A percentile compares a stretch with the other conserved stretches of the same genome.
These are phyloP conservation scores for Clonostachys solani DNA, from an alignment of 2,329 filamentous ascomycete genomes.

Conservation along the genomic window DNA sequence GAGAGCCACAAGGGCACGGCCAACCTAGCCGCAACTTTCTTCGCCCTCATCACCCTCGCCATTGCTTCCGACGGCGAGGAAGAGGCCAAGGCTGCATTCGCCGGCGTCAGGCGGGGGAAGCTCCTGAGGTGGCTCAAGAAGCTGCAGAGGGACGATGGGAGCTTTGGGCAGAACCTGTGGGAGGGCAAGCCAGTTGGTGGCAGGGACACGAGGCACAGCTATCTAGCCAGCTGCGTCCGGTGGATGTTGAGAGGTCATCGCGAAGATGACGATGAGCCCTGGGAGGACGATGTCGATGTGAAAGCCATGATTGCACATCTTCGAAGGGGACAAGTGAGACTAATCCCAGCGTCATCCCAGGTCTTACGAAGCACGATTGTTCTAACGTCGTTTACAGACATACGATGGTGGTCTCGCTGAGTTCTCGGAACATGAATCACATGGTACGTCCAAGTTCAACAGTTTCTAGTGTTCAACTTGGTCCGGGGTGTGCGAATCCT, in stretches of 20 bases:
- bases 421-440: slow-evolving; percentile 74
- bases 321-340: slow-evolving; percentile 48
- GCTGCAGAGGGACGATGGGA: slow-evolving; percentile 80
- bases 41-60: slow-evolving; percentile 74
- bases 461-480: too few relatives aligned
- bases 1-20: slow-evolving; percentile 39
- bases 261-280: slow-evolving; percentile 42
- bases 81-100: slow-evolving; percentile 40
- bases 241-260: slow-evolving; percentile 71
- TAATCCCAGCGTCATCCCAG: neutral
- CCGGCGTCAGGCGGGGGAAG: slow-evolving; percentile 60
- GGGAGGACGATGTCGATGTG: slow-evolving; percentile 70
- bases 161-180: slow-evolving; percentile 80
- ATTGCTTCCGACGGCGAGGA: slow-evolving; percentile 35
- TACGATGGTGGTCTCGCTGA: slow-evolving; percentile 86
- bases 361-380: too few relatives aligned
- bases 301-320: slow-evolving; percentile 68
- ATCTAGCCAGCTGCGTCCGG: slow-evolving; percentile 74
- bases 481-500: too few relatives aligned
- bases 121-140: slow-evolving; percentile 70
- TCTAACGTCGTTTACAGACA: slow-evolving; percentile 40
- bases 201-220: slow-evolving; percentile 82
- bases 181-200: slow-evolving; percentile 64
- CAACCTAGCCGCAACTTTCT: slow-evolving; percentile 84
- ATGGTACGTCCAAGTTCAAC: slow-evolving; percentile 49